phyloP scores from a whole-genome alignment of 2,329 filamentous ascomycete species.

The Pyricularia sp. region DNA sequence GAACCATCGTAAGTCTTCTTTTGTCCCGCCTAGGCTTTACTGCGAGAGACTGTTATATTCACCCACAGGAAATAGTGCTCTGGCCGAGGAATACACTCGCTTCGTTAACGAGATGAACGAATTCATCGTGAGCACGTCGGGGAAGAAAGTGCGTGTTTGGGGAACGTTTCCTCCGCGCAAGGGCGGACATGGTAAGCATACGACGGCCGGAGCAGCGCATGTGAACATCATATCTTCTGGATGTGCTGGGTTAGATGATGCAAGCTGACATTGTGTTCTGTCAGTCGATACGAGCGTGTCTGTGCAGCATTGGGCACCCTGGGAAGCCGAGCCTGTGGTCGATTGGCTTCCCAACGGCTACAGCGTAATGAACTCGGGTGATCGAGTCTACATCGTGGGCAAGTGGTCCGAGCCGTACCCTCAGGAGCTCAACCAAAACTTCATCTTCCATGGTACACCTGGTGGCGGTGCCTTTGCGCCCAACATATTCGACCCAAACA shows the following conservation, averaged over 20 bases:
- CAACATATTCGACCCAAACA: conserved; percentile 38
- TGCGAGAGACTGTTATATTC: neutral
- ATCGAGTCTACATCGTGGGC: conserved; percentile 39
- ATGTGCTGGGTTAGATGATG: neutral
- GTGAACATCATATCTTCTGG: neutral
- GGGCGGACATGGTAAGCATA: conserved; percentile 7
- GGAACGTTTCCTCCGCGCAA: conserved; percentile 40
- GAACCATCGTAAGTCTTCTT: neutral
- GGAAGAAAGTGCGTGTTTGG: conserved; percentile 44
- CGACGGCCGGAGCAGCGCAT: too few relatives aligned
- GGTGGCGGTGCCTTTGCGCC: conserved; percentile 35
- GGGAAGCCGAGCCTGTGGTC: conserved; percentile 38
- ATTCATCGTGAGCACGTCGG: conserved; percentile 28
- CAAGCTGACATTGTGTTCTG: neutral
- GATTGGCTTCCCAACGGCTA: conserved; percentile 35
- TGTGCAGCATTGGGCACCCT: conserved; percentile 47
- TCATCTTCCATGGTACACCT: conserved; percentile 34
- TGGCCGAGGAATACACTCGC: conserved; percentile 36
- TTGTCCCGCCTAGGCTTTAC: neutral
- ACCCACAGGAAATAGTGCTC: conserved; percentile 14
- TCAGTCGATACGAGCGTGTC: conserved; percentile 34
- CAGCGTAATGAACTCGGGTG: conserved; percentile 42
- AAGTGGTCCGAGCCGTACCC: conserved; percentile 37
- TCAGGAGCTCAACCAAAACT: conserved; percentile 30
- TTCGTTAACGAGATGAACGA: conserved; percentile 43